Evolutionary conservation across 78 protist genomes (phyloP).

Genomic region (Dictyostelium discoideum): dicty_2.7 NC_007090.3:2867501-2868000

Average conservation of each 20-base stretch:
- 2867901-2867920: too few species aligned
- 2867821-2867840: too few species aligned
- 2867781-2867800: too few species aligned
- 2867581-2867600: slow-evolving; percentile 62
- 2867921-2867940: too few species aligned
- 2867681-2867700: slow-evolving; percentile 22
- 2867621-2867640: slow-evolving; percentile 66
- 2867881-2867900: too few species aligned
- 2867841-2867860: too few species aligned
- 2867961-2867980: too few species aligned
- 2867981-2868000: too few species aligned
- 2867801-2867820: too few species aligned
- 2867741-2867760: too few species aligned
- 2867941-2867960: too few species aligned
- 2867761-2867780: neutral
- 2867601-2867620: slow-evolving; percentile 57
- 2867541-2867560: slow-evolving; percentile 16
- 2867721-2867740: neutral
- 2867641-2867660: slow-evolving; percentile 40
- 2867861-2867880: too few species aligned
- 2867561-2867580: slow-evolving; percentile 24
- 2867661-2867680: slow-evolving; percentile 80
- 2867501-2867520: slow-evolving; percentile 56
- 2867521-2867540: slow-evolving; percentile 44
- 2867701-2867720: neutral